A percentile compares a stretch with the other conserved stretches of the same genome.
These are phyloP conservation scores for Leccinum variicolor DNA, from an alignment of 768 basidiomycete species.

Conservation along the genomic window DNA sequence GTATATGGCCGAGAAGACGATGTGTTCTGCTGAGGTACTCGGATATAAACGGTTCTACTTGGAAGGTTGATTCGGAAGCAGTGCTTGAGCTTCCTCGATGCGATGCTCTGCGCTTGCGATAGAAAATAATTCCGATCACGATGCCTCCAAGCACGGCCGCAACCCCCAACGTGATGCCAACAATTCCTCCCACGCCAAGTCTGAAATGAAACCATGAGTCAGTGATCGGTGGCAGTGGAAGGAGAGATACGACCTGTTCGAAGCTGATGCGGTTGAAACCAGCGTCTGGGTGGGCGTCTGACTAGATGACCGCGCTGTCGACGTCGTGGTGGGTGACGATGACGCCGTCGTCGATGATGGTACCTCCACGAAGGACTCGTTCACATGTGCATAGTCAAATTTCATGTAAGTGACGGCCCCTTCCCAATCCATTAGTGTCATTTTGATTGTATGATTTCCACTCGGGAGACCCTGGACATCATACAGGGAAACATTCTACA, in stretches of 20 bases:
- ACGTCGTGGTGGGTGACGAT: background rate
- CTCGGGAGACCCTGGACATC: constrained; percentile 13
- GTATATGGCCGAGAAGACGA: background rate
- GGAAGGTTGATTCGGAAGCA: background rate
- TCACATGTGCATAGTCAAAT: constrained; percentile 26
- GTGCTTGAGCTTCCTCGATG: too few species aligned
- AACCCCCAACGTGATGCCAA: constrained; percentile 17
- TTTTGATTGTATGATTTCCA: constrained; percentile 18
- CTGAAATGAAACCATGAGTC: constrained; percentile 11
- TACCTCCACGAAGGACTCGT: constrained; percentile 18
- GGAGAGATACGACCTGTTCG: constrained; percentile 8
- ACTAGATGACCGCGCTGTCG: background rate
- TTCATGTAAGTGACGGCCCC: constrained; percentile 17
- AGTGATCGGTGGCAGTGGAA: background rate
- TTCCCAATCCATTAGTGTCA: constrained; percentile 24
- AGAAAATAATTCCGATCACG: constrained; percentile 3
- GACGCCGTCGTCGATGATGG: constrained; percentile 1
- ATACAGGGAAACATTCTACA: constrained; percentile 20
- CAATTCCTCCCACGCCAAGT: background rate
- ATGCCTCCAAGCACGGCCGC: background rate
- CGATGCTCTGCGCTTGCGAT: constrained; percentile 4
- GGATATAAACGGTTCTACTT: constrained; percentile 3
- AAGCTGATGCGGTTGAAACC: background rate
- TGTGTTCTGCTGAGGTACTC: background rate
- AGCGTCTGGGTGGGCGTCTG: constrained; percentile 2